Conservation (phyloP, 2,329 filamentous ascomycete species). For the Beauveria bassiana region DNA sequence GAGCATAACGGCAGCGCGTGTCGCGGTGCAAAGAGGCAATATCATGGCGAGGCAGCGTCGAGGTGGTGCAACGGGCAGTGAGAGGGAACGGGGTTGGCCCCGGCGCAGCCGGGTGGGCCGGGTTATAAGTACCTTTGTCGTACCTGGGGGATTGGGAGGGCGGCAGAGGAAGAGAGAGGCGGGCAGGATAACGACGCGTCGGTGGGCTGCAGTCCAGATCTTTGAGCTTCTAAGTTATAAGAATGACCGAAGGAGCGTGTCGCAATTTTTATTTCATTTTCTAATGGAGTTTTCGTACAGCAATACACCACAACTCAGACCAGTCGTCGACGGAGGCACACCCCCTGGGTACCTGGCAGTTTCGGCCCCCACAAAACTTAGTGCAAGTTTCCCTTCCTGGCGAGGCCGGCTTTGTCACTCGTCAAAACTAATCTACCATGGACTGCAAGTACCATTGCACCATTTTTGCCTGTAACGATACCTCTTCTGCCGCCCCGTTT, state of each 20-base stretch:
- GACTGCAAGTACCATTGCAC: neutral
- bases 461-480: neutral
- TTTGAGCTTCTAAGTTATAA: neutral
- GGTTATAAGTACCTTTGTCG: neutral
- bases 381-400: conserved; percentile 8
- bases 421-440: neutral
- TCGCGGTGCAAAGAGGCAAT: neutral
- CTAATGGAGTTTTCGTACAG: neutral
- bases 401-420: conserved; percentile 2
- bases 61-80: conserved; percentile 6
- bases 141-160: neutral
- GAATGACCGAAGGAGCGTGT: too few relatives aligned
- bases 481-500: neutral
- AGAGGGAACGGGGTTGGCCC: conserved; percentile 5
- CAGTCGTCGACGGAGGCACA: neutral
- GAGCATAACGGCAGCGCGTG: conserved; percentile 28
- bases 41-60: neutral
- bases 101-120: conserved; percentile 8
- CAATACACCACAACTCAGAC: neutral
- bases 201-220: too few relatives aligned
- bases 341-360: neutral
- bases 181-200: neutral
- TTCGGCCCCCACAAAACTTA: conserved; percentile 7
- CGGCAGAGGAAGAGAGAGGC: neutral
- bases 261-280: neutral